Conservation (phyloP, 352 stramenopile species). For the Phytophthora cryptogea region DNA sequence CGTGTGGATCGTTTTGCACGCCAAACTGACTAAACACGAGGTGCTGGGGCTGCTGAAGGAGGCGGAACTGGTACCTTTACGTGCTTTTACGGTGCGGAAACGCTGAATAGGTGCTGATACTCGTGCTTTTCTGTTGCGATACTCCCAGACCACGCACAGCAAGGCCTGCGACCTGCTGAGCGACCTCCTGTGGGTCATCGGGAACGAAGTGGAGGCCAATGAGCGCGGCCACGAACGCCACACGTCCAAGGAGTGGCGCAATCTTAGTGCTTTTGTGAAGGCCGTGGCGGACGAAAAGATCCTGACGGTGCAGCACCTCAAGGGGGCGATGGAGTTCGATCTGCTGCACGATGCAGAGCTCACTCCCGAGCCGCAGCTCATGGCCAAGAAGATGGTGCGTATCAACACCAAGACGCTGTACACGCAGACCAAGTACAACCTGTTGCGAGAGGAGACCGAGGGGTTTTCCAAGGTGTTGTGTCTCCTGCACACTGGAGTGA, state of each 20-base stretch:
- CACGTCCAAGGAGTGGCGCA: constrained; percentile 71
- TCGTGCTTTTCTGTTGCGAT: neutral
- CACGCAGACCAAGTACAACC: constrained; percentile 96
- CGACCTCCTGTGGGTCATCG: constrained; percentile 77
- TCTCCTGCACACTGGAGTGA: constrained; percentile 77
- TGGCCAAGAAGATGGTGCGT: constrained; percentile 78
- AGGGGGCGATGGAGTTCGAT: constrained; percentile 75
- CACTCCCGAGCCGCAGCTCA: constrained; percentile 43
- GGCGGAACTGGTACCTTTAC: constrained; percentile 44
- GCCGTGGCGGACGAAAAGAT: constrained; percentile 71
- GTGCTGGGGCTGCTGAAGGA: constrained; percentile 76
- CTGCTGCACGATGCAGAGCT: constrained; percentile 73
- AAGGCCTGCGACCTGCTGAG: constrained; percentile 60
- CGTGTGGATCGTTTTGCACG: constrained; percentile 71
- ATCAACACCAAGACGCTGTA: constrained; percentile 93
- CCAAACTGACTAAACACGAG: constrained; percentile 74
- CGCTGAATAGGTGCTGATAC: neutral
- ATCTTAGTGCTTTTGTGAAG: constrained; percentile 66
- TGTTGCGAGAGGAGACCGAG: constrained; percentile 96
- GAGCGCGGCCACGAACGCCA: constrained; percentile 72
- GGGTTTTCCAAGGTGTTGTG: constrained; percentile 94
- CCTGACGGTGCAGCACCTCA: constrained; percentile 55
- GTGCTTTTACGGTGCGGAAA: neutral
- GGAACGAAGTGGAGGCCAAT: constrained; percentile 76
- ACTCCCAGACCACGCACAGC: constrained; percentile 27